Conservation (phyloP, 352 stramenopile species). For the Aphanomyces stellatus region DNA sequence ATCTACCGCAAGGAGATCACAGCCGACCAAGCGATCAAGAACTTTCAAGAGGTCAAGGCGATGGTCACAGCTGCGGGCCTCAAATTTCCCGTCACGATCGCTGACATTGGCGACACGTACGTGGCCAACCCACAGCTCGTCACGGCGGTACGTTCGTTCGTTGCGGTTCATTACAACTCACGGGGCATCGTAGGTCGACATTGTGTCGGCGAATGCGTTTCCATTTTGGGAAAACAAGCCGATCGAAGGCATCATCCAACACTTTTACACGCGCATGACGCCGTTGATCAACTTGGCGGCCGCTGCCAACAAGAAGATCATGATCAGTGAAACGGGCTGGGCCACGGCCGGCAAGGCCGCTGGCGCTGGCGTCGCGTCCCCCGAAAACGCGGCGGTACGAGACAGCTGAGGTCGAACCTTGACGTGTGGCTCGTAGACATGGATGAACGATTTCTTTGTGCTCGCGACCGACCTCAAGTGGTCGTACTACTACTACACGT, state of each 20-base stretch:
- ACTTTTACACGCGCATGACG: conserved; percentile 41
- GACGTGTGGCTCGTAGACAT: conserved; percentile 22
- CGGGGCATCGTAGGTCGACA: conserved; percentile 28
- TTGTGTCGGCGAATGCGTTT: conserved; percentile 54
- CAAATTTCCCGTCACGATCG: conserved; percentile 48
- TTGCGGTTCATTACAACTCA: too few species aligned
- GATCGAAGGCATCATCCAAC: conserved; percentile 29
- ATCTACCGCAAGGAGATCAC: conserved; percentile 54
- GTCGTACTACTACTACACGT: conserved; percentile 61
- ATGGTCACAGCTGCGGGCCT: conserved; percentile 23
- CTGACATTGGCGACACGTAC: conserved; percentile 51
- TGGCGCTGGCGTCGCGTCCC: conserved; percentile 29
- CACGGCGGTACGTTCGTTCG: conserved; percentile 27
- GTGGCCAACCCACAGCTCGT: conserved; percentile 40
- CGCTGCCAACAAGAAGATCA: conserved; percentile 42
- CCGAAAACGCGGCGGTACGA: conserved; percentile 27
- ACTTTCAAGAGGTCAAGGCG: conserved; percentile 50
- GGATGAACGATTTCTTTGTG: conserved; percentile 50
- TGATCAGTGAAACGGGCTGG: conserved; percentile 66
- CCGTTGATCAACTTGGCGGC: conserved; percentile 26
- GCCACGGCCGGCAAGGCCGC: conserved; percentile 30
- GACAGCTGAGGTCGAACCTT: not conserved
- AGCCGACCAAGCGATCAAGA: conserved; percentile 28
- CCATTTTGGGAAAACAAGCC: conserved; percentile 52
- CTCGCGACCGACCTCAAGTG: conserved; percentile 37